Base-by-base conservation (phyloP, 2,329 filamentous ascomycete genomes). In the Knoxdaviesia proteae region DNA sequence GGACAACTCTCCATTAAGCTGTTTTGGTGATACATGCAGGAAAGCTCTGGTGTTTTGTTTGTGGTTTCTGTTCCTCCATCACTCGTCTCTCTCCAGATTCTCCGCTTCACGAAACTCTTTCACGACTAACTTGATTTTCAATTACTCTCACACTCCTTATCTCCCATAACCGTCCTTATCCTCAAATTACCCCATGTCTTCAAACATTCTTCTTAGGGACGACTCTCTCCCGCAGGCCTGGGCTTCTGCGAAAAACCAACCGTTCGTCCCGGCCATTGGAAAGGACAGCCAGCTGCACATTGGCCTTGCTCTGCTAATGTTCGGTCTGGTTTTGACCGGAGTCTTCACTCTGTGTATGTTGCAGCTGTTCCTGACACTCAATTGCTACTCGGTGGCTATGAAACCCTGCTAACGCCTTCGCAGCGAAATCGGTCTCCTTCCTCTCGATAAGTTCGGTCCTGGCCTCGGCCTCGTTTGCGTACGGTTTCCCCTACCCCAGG, bases 401-500 rank as follows among this genome's bases (percentile, higher is more conserved):
- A 35, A 32, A 32, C 34, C 34, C 38, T 33, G 20, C 32, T 32
- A 36, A 8, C 42, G 31, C 8, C 6, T 39, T 30, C 34, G 94
- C 87, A 93, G 62, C 82, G 84, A 45, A 20, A 20, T 86, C 84
- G 40, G 60, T 92, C 49, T 57, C 76, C 58, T 92, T 76, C 61
- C 65, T 96, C 43, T 71, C 80, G 32, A 57, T 84, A 32, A 69
- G 94, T 53, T 88, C 84, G 46, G 58, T 94, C 48, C 88, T 90
- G 37, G 87, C 90, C 48, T 92, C 88, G 47, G 58, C 92, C 52
- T 80, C 86, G 48, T 74, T 94, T 64, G 88, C 83, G 88, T 96
- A 77, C 55, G 83, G 64, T 36, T 33, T 36, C 34, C 40, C 42
- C 40, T 39, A 42, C 41, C 10, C 9, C 42, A 32, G 36, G 32